A percentile compares a stretch with the other conserved stretches of the same genome.
These are phyloP conservation scores for Capillidium heterosporum DNA, from an alignment of 371 early-diverging fungal species.

Conservation along the genomic window DNA sequence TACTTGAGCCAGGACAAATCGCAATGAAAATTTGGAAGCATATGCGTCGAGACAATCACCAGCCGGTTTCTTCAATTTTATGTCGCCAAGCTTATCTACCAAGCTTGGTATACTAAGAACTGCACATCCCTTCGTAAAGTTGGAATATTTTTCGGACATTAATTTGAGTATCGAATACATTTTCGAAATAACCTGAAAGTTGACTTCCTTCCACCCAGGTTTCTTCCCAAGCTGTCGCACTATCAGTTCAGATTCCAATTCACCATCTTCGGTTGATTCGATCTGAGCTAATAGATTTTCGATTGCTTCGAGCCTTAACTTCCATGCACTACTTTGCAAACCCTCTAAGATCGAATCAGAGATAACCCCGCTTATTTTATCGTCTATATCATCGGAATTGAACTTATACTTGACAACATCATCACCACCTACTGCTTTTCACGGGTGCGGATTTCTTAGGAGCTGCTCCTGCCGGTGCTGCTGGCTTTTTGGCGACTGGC, in stretches of 20 bases:
- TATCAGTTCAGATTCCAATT: slow-evolving; percentile 66
- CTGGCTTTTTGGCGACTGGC: slow-evolving; percentile 18
- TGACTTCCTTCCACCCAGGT: slow-evolving; percentile 90
- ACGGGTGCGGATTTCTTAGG: slow-evolving; percentile 17
- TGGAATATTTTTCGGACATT: slow-evolving; percentile 32
- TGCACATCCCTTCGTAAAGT: slow-evolving; percentile 55
- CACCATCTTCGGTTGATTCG: slow-evolving; percentile 4
- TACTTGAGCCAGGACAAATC: slow-evolving; percentile 53
- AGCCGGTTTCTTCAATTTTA: slow-evolving; percentile 73
- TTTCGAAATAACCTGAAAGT: slow-evolving; percentile 59
- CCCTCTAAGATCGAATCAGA: slow-evolving; percentile 34
- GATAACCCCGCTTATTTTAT: slow-evolving; percentile 35
- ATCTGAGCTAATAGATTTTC: neutral
- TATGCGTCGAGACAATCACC: slow-evolving; percentile 54
- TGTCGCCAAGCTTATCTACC: slow-evolving; percentile 82
- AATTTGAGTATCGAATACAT: slow-evolving; percentile 37
- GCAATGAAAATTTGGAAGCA: slow-evolving; percentile 51
- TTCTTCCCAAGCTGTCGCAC: slow-evolving; percentile 56
- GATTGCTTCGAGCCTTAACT: slow-evolving; percentile 52
- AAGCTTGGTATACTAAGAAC: slow-evolving; percentile 50
- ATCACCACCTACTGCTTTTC: slow-evolving; percentile 26
- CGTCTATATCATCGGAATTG: slow-evolving; percentile 43
- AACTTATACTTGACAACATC: slow-evolving; percentile 48
- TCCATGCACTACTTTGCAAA: slow-evolving; percentile 64
- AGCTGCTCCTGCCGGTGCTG: slow-evolving; percentile 45